Base-by-base conservation (phyloP, 2,329 filamentous ascomycete genomes). In the Elsinoe fawcettii region DNA sequence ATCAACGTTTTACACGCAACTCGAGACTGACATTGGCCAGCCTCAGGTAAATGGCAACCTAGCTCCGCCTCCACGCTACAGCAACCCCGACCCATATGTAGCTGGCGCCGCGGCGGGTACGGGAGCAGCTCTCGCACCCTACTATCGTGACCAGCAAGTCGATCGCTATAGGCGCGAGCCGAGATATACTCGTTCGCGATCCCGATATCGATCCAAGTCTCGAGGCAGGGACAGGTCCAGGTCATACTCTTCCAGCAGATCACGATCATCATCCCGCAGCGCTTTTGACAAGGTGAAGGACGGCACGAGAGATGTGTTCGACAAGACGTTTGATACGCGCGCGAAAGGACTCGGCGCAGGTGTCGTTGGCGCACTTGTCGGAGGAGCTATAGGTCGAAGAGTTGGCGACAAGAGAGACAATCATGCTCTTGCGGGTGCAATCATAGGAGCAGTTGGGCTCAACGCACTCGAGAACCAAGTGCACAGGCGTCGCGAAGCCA, bases 321-420 rank as follows among this genome's bases (percentile, higher is more conserved):
- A 67, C 55, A 64, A 67, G 20, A 61, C 61, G n/a, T 71, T 70
- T 60, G 66, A 69, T 60, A 68, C 66, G 8, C 62, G 62, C 11
- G 56, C 54, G 41, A 63, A 64, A 51, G 69, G 69, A 34, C 54
- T 69, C 14, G 68, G 66, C 22, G 66, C 64, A 23, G 67, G 66
- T 16, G 44, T 70, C 11, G 68, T 67, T 2, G 69, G 69, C 34
- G 69, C 69, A 7, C 62, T 69, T 32, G 64, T 69, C 16, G 69
- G 69, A 36, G 68, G 67, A 11, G 59, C 69, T 8, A 66, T 67
- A 12, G 69, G 65, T 7, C 58, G 66, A 25, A 61, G 70, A 49
- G 65, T 70, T 30, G 67, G 68, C 37, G 63, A 63, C 53, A 65
- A 67, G 51, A 63, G 67, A 23, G 69, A 71, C 59, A 55, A 49